Percentiles rank a stretch among this genome's conserved stretches.
These are phyloP conservation scores for Lunularia cruciata DNA, from an alignment of 225 moss, liverwort and hornwort genomes.

Conservation along the genomic window DNA sequence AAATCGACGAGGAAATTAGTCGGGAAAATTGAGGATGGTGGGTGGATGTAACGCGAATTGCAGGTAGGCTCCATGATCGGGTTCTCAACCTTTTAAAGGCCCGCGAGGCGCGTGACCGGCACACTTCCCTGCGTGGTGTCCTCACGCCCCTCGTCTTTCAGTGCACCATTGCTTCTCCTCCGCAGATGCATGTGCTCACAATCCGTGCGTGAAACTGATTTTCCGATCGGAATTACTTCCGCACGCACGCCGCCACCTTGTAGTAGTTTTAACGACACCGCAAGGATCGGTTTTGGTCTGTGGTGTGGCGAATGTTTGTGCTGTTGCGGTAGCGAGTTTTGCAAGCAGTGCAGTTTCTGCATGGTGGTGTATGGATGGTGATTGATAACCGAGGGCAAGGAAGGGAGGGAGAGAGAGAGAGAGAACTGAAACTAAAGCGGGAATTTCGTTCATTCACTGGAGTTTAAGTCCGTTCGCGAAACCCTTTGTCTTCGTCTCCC, in stretches of 20 bases:
- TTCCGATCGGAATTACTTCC: neutral
- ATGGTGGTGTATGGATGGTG: neutral
- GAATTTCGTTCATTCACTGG: too few species aligned
- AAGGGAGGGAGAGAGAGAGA: neutral
- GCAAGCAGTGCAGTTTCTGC: neutral
- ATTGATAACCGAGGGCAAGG: neutral
- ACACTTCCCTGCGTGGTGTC: slow-evolving; percentile 10
- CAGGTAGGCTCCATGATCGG: neutral
- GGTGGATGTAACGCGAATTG: neutral
- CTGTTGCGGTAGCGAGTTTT: neutral
- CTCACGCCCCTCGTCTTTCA: neutral
- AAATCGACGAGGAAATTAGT: neutral
- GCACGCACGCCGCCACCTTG: slow-evolving; percentile 15
- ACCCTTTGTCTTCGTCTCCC: neutral
- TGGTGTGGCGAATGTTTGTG: too few species aligned
- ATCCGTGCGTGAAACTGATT: too few species aligned
- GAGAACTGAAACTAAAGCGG: too few species aligned
- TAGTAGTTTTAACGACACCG: neutral
- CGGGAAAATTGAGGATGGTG: too few species aligned
- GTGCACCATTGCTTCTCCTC: slow-evolving; percentile 1
- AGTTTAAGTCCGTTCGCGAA: neutral
- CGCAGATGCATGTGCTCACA: neutral
- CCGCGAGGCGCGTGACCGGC: slow-evolving; percentile 11
- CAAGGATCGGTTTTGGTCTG: neutral
- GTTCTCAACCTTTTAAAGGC: slow-evolving; percentile 6